These are phyloP conservation scores for Heritiera fomes DNA, from an alignment of 345 rosid species.

Conservation along the genomic window DNA sequence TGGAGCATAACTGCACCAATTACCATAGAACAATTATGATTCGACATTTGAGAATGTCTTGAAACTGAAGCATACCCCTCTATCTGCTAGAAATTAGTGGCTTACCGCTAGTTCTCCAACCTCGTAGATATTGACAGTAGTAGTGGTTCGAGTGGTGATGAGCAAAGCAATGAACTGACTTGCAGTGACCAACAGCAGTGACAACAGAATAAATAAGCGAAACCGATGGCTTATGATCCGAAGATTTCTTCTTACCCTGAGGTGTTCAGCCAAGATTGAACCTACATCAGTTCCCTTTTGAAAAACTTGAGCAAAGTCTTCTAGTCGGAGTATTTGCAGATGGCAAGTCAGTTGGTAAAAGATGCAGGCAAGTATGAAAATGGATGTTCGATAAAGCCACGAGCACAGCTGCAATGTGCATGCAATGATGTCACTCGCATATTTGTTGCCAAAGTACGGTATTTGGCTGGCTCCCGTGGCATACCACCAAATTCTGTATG, in stretches of 20 bases:
- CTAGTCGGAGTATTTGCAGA: slow-evolving; percentile 69
- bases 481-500: slow-evolving; percentile 93
- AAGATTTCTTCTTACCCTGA: slow-evolving; percentile 50
- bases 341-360: slow-evolving; percentile 65
- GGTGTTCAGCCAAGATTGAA: slow-evolving; percentile 62
- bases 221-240: slow-evolving; percentile 81
- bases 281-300: slow-evolving; percentile 68
- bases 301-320: slow-evolving; percentile 76
- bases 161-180: slow-evolving; percentile 74
- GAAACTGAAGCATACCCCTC: neutral
- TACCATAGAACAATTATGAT: neutral
- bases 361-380: slow-evolving; percentile 72
- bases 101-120: slow-evolving; percentile 77
- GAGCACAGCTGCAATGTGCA: slow-evolving; percentile 76
- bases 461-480: slow-evolving; percentile 57
- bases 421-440: slow-evolving; percentile 47
- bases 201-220: slow-evolving; percentile 61
- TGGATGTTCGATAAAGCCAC: slow-evolving; percentile 77
- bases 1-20: slow-evolving; percentile 67
- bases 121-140: slow-evolving; percentile 65
- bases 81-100: neutral
- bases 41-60: neutral
- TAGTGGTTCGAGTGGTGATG: slow-evolving; percentile 52
- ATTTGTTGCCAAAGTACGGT: slow-evolving; percentile 56
- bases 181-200: slow-evolving; percentile 66